Base-by-base conservation (phyloP, 2,329 filamentous ascomycete genomes). In the Diaporthe velutina region DNA sequence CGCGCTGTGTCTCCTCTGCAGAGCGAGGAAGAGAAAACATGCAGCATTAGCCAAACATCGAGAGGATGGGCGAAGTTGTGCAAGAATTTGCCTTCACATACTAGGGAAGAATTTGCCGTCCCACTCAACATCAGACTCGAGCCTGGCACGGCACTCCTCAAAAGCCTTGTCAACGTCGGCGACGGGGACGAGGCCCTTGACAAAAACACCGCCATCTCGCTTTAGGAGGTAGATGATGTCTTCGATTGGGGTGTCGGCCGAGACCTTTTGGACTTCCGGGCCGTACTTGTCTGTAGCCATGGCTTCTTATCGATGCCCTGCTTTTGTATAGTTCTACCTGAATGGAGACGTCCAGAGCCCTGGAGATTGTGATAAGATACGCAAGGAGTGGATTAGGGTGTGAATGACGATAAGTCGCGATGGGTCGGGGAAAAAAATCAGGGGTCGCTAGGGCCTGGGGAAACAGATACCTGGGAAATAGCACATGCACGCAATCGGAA, bases 41-140 rank as follows among this genome's bases (percentile, higher is more conserved):
- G 1, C 3, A 7, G 19, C 13, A 8, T 64, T 25, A 64, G 38
- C 38, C 17, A 13, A 10, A 28, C 7, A 25, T 28, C 38, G 38
- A 19, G 28, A 35, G 19, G 6, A 4, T 12, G 54, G 9, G 17
- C 15, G 54, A 22, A 22, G 4, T 64, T 25, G 2, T 19, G 38
- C 17, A 28, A 17, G 15, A 25, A 25, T 6, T 30, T 13, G 15
- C 4, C 17, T 13, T 45, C 38, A 64, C 58, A 45, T 64, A 64
- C 58, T 64, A 13, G 58, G 58, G 38, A 64, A 64, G 25, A 64
- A 64, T 3, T 13, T 7, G 15, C 58, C 58, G 25, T 64, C n/a
- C 58, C 58, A 64, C 58, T 64, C 58, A 38, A 64, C 58, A 35
- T 64, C 58, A 30, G 58, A 64, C 40, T 64, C 58, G 38, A 64